Conservation (phyloP, 805 yeast species). For the Lipomyces yamadae region DNA sequence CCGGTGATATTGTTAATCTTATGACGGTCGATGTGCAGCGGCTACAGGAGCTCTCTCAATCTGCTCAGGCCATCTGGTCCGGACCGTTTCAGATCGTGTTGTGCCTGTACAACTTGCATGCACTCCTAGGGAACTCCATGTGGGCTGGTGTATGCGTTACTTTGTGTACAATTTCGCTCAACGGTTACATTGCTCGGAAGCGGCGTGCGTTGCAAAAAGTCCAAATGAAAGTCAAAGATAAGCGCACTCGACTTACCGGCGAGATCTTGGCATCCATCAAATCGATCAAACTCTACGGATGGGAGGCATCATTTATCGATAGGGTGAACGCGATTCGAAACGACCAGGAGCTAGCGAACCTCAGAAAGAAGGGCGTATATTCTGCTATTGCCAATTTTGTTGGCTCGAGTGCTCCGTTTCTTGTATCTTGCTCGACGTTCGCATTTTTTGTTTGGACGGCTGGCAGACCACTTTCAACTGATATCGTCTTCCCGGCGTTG, state of each 20-base stretch:
- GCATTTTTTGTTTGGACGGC: slow-evolving; percentile 71
- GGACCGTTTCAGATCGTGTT: slow-evolving; percentile 88
- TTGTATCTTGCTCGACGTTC: slow-evolving; percentile 88
- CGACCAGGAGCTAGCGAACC: slow-evolving; percentile 74
- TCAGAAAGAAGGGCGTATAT: slow-evolving; percentile 72
- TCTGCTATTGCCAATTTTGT: slow-evolving; percentile 73
- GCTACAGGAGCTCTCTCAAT: slow-evolving; percentile 69
- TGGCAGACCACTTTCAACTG: slow-evolving; percentile 76
- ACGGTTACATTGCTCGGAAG: slow-evolving; percentile 65
- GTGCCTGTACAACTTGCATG: slow-evolving; percentile 76
- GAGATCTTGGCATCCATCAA: slow-evolving; percentile 90
- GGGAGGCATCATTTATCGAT: slow-evolving; percentile 85
- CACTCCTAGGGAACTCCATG: slow-evolving; percentile 77
- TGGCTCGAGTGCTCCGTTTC: slow-evolving; percentile 83
- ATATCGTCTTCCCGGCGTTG: slow-evolving; percentile 83
- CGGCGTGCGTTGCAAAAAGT: slow-evolving; percentile 75
- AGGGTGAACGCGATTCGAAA: slow-evolving; percentile 82
- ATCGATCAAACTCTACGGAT: slow-evolving; percentile 88
- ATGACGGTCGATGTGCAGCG: slow-evolving; percentile 73
- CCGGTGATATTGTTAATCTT: slow-evolving; percentile 80
- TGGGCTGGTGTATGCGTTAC: slow-evolving; percentile 91
- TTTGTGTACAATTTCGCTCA: slow-evolving; percentile 78
- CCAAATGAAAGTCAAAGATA: slow-evolving; percentile 92
- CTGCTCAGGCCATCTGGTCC: slow-evolving; percentile 83
- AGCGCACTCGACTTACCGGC: slow-evolving; percentile 83